Conservation (phyloP, 2,329 filamentous ascomycete species). For the Trichophyton schoenleinii region DNA sequence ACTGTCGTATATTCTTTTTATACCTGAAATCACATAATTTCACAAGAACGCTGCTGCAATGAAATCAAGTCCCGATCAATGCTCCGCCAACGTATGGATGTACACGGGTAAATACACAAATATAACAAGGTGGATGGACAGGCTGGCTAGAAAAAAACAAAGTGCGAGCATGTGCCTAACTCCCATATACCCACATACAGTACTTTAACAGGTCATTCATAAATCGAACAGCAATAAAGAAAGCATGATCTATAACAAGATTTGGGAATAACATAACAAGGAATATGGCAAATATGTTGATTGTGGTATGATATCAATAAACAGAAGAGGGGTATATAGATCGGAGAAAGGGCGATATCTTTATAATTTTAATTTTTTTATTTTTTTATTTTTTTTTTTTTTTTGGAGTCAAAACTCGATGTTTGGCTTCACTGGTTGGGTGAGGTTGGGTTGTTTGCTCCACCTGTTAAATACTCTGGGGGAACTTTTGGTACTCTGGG, state of each 20-base stretch:
- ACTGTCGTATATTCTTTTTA: not conserved
- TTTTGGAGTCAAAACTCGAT: not conserved
- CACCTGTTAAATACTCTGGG: constrained; percentile 32
- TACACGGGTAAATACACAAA: not conserved
- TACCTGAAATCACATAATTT: not conserved
- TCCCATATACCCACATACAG: not conserved
- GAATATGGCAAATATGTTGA: not conserved
- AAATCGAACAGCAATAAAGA: not conserved
- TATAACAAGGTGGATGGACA: not conserved
- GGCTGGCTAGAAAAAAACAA: not conserved
- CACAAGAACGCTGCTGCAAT: not conserved
- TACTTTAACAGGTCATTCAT: not conserved
- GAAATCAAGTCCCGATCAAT: not conserved
- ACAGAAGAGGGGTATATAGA: not conserved
- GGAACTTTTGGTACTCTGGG: constrained; percentile 38
- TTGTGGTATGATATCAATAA: not conserved
- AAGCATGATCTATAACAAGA: not conserved
- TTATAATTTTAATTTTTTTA: not conserved
- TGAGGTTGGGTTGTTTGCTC: constrained; percentile 4
- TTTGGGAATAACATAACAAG: not conserved
- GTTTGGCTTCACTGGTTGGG: not conserved
- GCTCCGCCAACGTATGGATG: not conserved
- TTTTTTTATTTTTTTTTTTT: not conserved
- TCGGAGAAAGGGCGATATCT: not conserved
- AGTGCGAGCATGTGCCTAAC: not conserved